Evolutionary conservation across 805 yeast genomes (phyloP).

Genomic region (Zygotorulaspora chibaensis): DNA sequence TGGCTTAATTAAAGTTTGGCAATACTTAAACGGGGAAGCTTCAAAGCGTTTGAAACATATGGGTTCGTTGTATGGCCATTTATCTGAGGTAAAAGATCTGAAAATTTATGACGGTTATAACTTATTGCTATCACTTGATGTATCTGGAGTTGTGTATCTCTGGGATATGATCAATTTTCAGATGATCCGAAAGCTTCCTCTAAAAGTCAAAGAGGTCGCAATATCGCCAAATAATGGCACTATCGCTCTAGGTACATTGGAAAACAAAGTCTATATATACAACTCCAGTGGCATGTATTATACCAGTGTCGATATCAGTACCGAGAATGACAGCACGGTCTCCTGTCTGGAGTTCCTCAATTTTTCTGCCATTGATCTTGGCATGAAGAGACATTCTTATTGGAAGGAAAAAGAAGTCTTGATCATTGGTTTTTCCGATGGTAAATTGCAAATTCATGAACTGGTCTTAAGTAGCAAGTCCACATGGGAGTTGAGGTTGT

Average conservation of each 20-base stretch:
- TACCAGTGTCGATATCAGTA: conserved; percentile 20
- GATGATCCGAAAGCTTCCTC: conserved; percentile 40
- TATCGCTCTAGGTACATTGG: conserved; percentile 37
- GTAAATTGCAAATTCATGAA: conserved; percentile 32
- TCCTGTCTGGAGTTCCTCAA: conserved; percentile 29
- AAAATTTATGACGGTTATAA: conserved; percentile 50
- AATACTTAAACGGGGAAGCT: conserved; percentile 17
- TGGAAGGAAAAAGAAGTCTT: conserved; percentile 39
- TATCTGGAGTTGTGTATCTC: conserved; percentile 47
- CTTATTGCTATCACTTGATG: conserved; percentile 51
- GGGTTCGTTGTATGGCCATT: conserved; percentile 54
- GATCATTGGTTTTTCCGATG: conserved; percentile 37
- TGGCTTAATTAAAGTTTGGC: conserved; percentile 63
- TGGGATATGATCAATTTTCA: conserved; percentile 63
- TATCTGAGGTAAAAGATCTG: conserved; percentile 43
- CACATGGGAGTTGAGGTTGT: conserved; percentile 24
- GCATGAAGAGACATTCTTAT: conserved; percentile 34
- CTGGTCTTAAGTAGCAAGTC: conserved; percentile 21
- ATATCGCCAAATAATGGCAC: conserved; percentile 55
- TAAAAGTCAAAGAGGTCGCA: conserved; percentile 34
- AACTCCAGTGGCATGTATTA: conserved; percentile 54
- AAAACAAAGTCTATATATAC: conserved; percentile 30
- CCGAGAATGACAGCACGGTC: conserved; percentile 19
- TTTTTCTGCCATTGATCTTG: conserved; percentile 11
- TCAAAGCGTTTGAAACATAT: conserved; percentile 27